Percentiles rank a stretch among this genome's conserved stretches.
phyloP scores from a whole-genome alignment of 2,329 filamentous ascomycete genomes.

The Pyricularia grisea region DNA sequence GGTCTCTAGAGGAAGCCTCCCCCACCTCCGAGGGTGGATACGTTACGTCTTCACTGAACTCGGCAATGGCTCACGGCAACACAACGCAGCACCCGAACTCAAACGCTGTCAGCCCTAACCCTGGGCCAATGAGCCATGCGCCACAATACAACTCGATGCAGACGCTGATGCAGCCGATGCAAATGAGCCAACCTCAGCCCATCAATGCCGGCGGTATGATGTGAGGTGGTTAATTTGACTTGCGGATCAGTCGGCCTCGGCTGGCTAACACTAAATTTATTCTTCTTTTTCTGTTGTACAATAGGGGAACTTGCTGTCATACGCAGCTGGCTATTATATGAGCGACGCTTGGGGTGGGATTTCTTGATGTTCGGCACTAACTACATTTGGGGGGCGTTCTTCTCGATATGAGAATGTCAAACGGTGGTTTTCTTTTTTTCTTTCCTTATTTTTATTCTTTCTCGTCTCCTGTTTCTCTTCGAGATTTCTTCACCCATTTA shows the following conservation, averaged over 20 bases:
- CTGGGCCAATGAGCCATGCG: conserved; percentile 19
- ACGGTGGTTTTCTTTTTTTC: conserved; percentile 3
- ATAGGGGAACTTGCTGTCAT: background rate
- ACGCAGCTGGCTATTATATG: background rate
- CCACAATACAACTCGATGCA: conserved; percentile 47
- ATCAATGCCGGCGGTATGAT: conserved; percentile 33
- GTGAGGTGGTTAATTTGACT: conserved; percentile 10
- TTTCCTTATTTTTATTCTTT: background rate
- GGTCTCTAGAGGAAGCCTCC: conserved; percentile 70
- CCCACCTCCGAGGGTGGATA: conserved; percentile 62
- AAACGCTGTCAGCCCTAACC: conserved; percentile 17
- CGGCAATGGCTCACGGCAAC: conserved; percentile 23
- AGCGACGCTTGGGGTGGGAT: conserved; percentile 4
- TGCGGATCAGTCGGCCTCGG: background rate
- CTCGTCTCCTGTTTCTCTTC: background rate
- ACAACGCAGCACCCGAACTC: conserved; percentile 24
- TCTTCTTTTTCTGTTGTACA: conserved; percentile 2
- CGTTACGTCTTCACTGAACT: conserved; percentile 40
- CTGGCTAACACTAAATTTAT: background rate
- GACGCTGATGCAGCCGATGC: conserved; percentile 56
- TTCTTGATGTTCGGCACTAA: conserved; percentile 2
- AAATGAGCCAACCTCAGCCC: conserved; percentile 42
- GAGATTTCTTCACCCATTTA: conserved; percentile 1
- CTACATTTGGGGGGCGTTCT: conserved; percentile 2
- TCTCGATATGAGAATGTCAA: background rate